These are phyloP conservation scores for Suhomyces kilbournensis DNA, from an alignment of 805 yeast species.

Conservation along the genomic window DNA sequence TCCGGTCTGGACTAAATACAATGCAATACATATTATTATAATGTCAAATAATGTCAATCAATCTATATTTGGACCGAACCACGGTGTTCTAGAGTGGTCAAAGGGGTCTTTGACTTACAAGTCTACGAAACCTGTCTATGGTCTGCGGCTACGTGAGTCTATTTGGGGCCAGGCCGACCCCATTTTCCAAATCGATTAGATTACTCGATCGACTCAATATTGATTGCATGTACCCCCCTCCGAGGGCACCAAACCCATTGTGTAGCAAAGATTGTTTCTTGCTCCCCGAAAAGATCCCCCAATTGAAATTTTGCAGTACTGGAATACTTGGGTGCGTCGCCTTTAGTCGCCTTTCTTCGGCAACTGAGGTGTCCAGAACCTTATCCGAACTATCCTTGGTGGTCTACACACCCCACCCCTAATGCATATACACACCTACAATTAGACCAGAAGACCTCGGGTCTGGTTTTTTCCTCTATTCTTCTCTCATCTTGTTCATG, in stretches of 20 bases:
- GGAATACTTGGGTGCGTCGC: not conserved
- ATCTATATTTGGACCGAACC: no score
- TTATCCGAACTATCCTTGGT: not conserved
- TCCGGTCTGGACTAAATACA: not conserved
- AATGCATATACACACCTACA: not conserved
- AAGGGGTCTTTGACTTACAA: no score
- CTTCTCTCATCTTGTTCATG: not conserved
- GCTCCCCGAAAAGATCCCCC: not conserved
- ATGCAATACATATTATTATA: no score
- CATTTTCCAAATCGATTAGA: not conserved
- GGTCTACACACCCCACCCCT: not conserved
- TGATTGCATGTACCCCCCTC: not conserved
- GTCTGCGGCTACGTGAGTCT: no score
- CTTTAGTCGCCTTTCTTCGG: not conserved
- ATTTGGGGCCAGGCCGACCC: no score
- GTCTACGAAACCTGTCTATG: no score
- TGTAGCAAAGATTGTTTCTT: not conserved
- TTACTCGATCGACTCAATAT: not conserved
- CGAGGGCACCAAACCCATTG: not conserved
- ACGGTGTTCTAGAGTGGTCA: no score
- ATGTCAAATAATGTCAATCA: no score
- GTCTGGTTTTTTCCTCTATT: no score
- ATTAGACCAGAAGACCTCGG: no score
- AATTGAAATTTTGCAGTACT: not conserved
- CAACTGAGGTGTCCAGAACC: not conserved